A percentile compares a stretch with the other conserved stretches of the same genome.
phyloP scores from a whole-genome alignment of 352 stramenopile species.

The Pythium brachiatum region DNA sequence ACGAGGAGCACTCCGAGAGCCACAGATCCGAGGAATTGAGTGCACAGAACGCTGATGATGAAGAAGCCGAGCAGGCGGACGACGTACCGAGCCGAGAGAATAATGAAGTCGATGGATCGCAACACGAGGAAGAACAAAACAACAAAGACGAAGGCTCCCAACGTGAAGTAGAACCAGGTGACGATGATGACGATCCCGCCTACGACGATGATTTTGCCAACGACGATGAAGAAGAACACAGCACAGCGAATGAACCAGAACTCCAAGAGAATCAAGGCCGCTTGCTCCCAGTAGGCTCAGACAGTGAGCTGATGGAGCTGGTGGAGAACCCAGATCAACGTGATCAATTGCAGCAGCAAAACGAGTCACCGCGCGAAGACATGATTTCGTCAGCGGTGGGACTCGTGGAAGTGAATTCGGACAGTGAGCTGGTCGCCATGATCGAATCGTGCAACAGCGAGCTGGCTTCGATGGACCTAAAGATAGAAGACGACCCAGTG shows the following conservation, averaged over 20 bases:
- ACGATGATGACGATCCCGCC: background rate
- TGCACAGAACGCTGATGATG: background rate
- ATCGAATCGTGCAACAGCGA: background rate
- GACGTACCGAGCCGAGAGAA: background rate
- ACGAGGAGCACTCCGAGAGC: background rate
- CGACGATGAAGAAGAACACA: background rate
- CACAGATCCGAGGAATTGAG: background rate
- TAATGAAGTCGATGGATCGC: background rate
- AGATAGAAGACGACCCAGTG: background rate
- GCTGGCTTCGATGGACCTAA: background rate
- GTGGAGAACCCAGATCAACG: background rate
- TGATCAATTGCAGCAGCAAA: background rate
- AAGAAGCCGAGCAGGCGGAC: background rate
- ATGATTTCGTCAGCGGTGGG: no score
- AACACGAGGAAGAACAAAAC: background rate
- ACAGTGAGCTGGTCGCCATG: slow-evolving; percentile 6
- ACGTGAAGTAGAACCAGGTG: background rate
- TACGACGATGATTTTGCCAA: background rate
- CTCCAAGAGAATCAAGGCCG: background rate
- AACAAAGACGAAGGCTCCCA: background rate
- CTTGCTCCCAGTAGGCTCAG: slow-evolving; percentile 16
- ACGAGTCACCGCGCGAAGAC: background rate
- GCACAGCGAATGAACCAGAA: background rate
- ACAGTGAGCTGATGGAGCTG: slow-evolving; percentile 23
- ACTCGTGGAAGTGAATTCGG: background rate